Conservation (phyloP, 345 rosid genomes). For the Carallia pectinifolia region DNA sequence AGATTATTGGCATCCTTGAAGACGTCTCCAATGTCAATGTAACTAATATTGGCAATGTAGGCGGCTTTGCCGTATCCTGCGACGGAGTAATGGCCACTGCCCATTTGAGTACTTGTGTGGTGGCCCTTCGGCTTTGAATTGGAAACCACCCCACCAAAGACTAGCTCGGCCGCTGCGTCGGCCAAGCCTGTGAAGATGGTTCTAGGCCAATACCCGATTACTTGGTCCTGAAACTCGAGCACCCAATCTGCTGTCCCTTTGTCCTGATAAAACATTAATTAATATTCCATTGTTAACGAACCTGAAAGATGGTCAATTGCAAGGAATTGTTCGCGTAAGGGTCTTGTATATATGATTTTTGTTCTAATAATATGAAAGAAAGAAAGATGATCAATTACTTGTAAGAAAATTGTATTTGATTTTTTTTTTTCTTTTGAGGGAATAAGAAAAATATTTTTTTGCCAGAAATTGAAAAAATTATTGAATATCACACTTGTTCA, state of each 20-base stretch:
- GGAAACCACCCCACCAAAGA: constrained; percentile 1
- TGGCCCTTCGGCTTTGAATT: not conserved
- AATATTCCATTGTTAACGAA: too few relatives aligned
- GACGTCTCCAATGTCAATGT: not conserved
- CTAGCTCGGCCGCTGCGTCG: not conserved
- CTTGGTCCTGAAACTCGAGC: not conserved
- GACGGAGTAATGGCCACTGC: constrained; percentile 16
- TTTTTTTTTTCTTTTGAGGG: too few relatives aligned
- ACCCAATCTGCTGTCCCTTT: constrained; percentile 5
- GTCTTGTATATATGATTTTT: too few relatives aligned
- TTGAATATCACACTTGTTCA: too few relatives aligned
- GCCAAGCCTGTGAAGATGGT: not conserved
- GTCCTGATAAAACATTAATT: constrained; percentile 4
- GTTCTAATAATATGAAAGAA: too few relatives aligned
- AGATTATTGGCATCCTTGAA: constrained; percentile 7
- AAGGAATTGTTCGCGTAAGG: too few relatives aligned
- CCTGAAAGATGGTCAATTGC: too few relatives aligned
- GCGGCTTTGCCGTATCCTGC: constrained; percentile 14
- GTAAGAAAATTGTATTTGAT: too few relatives aligned
- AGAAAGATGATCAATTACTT: too few relatives aligned
- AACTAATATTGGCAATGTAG: not conserved
- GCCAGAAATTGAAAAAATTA: too few relatives aligned
- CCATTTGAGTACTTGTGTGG: constrained; percentile 20
- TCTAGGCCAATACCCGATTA: constrained; percentile 14
- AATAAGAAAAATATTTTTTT: too few relatives aligned